phyloP scores from a whole-genome alignment of 2,329 filamentous ascomycete genomes.

The Trichoderma guizhouense region DNA sequence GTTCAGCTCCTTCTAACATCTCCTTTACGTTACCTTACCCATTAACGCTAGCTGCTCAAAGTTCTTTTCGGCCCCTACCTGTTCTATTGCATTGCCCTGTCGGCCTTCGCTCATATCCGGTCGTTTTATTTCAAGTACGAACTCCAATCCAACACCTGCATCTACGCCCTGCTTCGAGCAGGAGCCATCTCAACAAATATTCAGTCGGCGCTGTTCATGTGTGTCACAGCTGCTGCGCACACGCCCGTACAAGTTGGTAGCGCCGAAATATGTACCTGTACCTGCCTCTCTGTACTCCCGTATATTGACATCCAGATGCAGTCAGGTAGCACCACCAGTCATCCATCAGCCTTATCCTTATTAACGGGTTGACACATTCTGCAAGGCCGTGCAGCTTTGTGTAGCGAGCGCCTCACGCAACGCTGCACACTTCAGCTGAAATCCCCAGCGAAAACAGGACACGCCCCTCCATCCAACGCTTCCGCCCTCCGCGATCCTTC shows the following conservation, averaged over 20 bases:
- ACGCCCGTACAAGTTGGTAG: not conserved
- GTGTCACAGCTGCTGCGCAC: not conserved
- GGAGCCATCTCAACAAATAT: not conserved
- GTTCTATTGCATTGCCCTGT: not conserved
- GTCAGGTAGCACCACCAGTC: not conserved
- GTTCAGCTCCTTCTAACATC: not conserved
- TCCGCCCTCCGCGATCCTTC: not conserved
- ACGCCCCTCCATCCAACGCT: not conserved
- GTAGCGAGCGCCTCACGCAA: not conserved
- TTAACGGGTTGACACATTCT: not conserved
- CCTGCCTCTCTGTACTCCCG: not conserved
- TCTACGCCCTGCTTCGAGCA: not conserved
- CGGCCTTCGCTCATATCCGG: not conserved
- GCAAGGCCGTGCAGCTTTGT: not conserved
- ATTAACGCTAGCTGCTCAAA: not conserved
- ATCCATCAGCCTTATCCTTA: constrained; percentile 9
- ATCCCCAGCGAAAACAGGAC: not conserved
- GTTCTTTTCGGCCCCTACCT: not conserved
- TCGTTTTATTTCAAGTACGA: not conserved
- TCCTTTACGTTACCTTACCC: not conserved
- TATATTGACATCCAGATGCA: not conserved
- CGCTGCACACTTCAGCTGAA: not conserved
- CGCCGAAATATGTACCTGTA: not conserved
- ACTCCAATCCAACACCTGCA: not conserved
- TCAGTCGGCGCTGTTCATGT: not conserved